Conservation (phyloP, 192 early-diverging fungal species). For the Dimargaris verticillata region DNA sequence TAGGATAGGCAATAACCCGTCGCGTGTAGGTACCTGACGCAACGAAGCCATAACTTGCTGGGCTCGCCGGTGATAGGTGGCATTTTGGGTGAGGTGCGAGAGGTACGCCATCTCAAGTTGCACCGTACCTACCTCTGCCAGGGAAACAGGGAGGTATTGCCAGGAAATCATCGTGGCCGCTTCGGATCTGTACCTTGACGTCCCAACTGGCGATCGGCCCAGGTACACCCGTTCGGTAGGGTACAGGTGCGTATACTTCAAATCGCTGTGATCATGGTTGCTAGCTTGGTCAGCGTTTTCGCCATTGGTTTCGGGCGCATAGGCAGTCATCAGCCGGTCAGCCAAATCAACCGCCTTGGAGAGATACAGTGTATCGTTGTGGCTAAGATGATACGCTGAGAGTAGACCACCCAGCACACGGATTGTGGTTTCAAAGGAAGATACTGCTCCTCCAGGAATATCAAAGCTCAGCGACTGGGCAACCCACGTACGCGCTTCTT, state of each 20-base stretch:
- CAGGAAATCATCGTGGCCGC: not conserved
- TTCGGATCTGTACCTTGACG: not conserved
- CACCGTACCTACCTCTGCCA: slow-evolving; percentile 67
- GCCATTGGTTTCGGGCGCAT: too few species aligned
- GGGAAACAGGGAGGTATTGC: not conserved
- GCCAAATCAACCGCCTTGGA: slow-evolving; percentile 60
- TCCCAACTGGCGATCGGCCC: slow-evolving; percentile 3
- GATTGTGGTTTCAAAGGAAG: slow-evolving; percentile 82
- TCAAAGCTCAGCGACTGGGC: slow-evolving; percentile 40
- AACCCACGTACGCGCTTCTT: slow-evolving; percentile 53
- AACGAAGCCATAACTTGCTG: slow-evolving; percentile 40
- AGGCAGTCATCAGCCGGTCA: slow-evolving; percentile 55
- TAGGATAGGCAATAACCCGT: slow-evolving; percentile 18
- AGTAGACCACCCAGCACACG: slow-evolving; percentile 75
- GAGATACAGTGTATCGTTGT: slow-evolving; percentile 40
- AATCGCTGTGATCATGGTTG: too few species aligned
- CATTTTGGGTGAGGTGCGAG: slow-evolving; percentile 52
- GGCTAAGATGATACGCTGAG: slow-evolving; percentile 52
- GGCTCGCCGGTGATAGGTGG: slow-evolving; percentile 64
- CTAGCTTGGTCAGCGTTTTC: too few species aligned
- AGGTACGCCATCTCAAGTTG: slow-evolving; percentile 87
- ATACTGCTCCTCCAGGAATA: slow-evolving; percentile 40
- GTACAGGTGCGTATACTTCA: not conserved
- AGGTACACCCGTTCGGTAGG: not conserved
- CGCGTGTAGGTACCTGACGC: slow-evolving; percentile 17